These are phyloP conservation scores for Galerina sulciceps DNA, from an alignment of 768 basidiomycete genomes.

Conservation along the genomic window DNA sequence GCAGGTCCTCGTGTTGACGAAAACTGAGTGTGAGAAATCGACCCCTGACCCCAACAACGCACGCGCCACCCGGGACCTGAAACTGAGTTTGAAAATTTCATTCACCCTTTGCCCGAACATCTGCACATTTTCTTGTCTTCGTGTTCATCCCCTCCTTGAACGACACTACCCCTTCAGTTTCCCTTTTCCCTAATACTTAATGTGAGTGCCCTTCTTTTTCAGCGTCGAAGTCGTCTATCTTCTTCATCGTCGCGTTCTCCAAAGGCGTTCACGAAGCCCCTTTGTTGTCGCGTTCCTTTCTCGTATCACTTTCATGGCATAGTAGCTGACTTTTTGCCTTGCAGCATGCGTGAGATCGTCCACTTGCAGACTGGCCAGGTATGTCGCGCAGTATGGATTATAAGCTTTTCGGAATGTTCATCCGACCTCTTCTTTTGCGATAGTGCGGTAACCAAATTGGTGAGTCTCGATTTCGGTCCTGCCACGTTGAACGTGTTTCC, in stretches of 20 bases:
- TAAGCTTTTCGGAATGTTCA: slow-evolving; percentile 24
- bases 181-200: slow-evolving; percentile 40
- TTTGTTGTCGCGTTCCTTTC: slow-evolving; percentile 42
- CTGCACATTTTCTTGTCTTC: slow-evolving; percentile 48
- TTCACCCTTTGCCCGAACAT: slow-evolving; percentile 42
- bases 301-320: slow-evolving; percentile 49
- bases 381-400: slow-evolving; percentile 36
- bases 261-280: slow-evolving; percentile 21
- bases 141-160: slow-evolving; percentile 48
- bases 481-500: slow-evolving; percentile 15
- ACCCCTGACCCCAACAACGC: slow-evolving; percentile 29
- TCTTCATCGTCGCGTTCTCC: slow-evolving; percentile 22
- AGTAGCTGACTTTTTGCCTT: slow-evolving; percentile 36
- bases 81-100: slow-evolving; percentile 50
- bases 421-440: slow-evolving; percentile 29
- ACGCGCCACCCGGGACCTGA: slow-evolving; percentile 44
- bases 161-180: slow-evolving; percentile 40
- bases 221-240: background rate
- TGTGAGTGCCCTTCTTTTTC: slow-evolving; percentile 36
- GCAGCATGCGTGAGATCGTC: slow-evolving; percentile 98
- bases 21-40: background rate
- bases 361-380: slow-evolving; percentile 99
- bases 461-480: slow-evolving; percentile 42
- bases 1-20: background rate
- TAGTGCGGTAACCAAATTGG: slow-evolving; percentile 99